Base-by-base conservation (phyloP, 108 stramenopile genomes). In the Skeletonema costatum region DNA sequence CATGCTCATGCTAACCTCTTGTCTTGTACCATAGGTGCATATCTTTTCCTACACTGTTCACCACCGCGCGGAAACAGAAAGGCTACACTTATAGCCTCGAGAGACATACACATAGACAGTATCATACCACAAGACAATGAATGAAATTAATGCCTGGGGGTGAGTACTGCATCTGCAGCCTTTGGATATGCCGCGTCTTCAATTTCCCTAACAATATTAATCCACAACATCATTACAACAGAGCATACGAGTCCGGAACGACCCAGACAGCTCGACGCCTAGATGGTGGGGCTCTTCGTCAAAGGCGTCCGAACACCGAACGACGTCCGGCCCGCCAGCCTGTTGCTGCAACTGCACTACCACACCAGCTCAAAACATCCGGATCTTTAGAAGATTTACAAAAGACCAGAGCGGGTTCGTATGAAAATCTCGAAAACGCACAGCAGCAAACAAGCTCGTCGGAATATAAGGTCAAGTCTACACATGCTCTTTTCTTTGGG, bases 101-200 rank as follows among this genome's bases (percentile, higher is more conserved):
- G 25, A 25, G 25, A 25, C 25, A 25, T 25, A 25, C 0, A 25
- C 25, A 25, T 25, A 25, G 25, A 25, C 25, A 25, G 25, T 25
- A 25, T 25, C 25, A 25, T 25, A 25, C 35, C 35, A 35, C 4
- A 41, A 10, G 13, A 69, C 32, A 41, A 73, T 73, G 71, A 41
- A 50, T 4, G 71, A 73, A 48, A 73, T 73, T 31, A 73, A 73
- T 42, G 61, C 71, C 13, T 73, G 71, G 71, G 71, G 62, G 71
- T 63, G 29, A 73, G 71, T 7, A 56, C 21, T 7, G 8, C 17
- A 5, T 25, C n/a, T 29, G 25, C 25, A 0, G 25, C 51, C 42
- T 46, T 56, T 25, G 1, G 3, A 9, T 56, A 17, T 29, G 2
- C 9, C 25, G 21, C n/a, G 4, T 25, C 25, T 25, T 56, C 7